Base-by-base conservation (phyloP, 2,329 filamentous ascomycete genomes). In the Aspergillus phoenicis region DNA sequence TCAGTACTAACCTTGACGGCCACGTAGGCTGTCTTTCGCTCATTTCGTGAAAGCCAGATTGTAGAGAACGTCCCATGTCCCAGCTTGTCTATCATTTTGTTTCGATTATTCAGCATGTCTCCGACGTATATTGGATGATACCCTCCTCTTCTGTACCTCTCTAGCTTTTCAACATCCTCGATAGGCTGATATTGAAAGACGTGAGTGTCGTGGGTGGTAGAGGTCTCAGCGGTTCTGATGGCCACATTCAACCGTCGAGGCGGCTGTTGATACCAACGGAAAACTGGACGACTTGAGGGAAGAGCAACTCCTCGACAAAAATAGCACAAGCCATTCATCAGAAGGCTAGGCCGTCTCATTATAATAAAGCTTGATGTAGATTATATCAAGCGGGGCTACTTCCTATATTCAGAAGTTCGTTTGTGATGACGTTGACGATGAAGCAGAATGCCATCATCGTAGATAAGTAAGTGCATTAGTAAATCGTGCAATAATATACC, bases 51-150 rank as follows among this genome's bases (percentile, higher is more conserved):
- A 10, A 81, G 70, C 80, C 77, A 82, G 41, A 79, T 75, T 15
- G 77, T 82, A 11, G 78, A 77, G 62, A 69, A 81, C 10, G 74
- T 70, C n/a, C 80, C 79, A 20, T 72, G 77, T 8, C 80, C 80
- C 8, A 82, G 72, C 65, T 82, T 82, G 60, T 80, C 73, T 22
- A 80, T 65, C 41, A 81, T 68, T 47, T 68, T 65, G 62, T 82
- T 82, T 20, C 76, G 73, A 47, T 70, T 57, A 8, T 75, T 58
- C 57, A 81, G 78, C 1, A 62, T 26, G 38, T 81, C 77, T n/a
- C 77, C 78, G 6, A 82, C 68, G 1, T 62, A 59, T 10, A 80
- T 68, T 1, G 80, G 78, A 63, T 82, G 78, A 52, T 73, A 81
- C 7, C 78, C 76, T 5, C 78, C 78, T 5, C 66, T 68, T 8